Base-by-base conservation (phyloP, 2,329 filamentous ascomycete genomes). In the Trichoderma sp. region DNA sequence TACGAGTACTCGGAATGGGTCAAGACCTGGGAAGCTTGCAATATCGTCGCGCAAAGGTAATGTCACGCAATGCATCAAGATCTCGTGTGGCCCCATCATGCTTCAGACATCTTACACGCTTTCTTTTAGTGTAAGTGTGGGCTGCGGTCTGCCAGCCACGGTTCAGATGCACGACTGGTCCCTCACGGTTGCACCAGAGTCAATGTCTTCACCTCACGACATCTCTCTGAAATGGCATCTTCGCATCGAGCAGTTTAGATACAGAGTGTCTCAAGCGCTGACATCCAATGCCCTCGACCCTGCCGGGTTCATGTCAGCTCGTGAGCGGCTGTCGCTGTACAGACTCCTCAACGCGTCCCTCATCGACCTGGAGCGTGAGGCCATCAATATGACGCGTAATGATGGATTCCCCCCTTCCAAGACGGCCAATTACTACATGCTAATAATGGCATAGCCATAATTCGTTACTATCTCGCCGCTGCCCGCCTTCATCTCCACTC, bases 131-230 rank as follows among this genome's bases (percentile, higher is more conserved):
- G 59, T 62, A 17, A 62, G 59, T 39, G 59, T 62, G 15, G 59
- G 59, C 24, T 62, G 59, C 15, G 59, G 59, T 9, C 59, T 62
- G 19, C 59, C 59, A 17, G 59, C 59, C 26, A 62, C 59, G 1
- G 54, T 62, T n/a, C 59, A 62, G n/a, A 62, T 62, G 59, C 59
- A 62, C 26, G 59, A 62, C 4, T 62, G 59, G 59, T 62, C 59
- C n/a, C 59, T 62, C 48, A 62, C 59, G 3, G 12, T 62, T 45
- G 48, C 59, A 3, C 59, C 59, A 24, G 59, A 62, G n/a, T 62
- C 48, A 9, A 62, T 51, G 21, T 34, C 50, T 9, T 62, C 59
- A 12, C 24, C 39, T 54, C 59, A 62, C 7, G 59, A 62, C 26
- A 45, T 62, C 30, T 39, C 59, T 34, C 41, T 62, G 14, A 45